Base-by-base conservation (phyloP, 257 asterid species). In the Solanum etuberosum region DNA sequence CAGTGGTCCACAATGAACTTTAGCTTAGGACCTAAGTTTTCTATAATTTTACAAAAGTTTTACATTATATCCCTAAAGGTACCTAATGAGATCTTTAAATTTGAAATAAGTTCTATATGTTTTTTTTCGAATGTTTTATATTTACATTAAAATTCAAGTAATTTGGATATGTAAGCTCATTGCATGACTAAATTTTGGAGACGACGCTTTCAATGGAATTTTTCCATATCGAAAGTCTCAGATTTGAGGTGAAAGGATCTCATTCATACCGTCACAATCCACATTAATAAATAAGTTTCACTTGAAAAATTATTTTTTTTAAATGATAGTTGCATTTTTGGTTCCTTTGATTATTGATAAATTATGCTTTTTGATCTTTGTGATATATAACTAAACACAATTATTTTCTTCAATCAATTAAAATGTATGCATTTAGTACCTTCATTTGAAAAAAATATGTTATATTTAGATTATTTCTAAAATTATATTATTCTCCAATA, bases 1-100 rank as follows among this genome's bases (percentile, higher is more conserved):
- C n/a, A 18, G 63, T 54, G n/a, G n/a, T 27, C 84, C 84, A 80
- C 63, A 48, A 29, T 80, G 68, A 80, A 54, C 42, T 48, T 46
- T 48, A 48, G 54, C 43, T 48, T 80, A 46, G 68, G 85, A 80
- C 11, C 85, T 29, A 80, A 80, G 85, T 5, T 48, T 29, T 37
- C 42, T 27, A 78, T 9, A 27, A 4, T 25, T 15, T 40, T 77
- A 40, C 51, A 38, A 25, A 27, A 40, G 8, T n/a, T 12, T 77
- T 40, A 25, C 23, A 76, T 6, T 37, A 31, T 38, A 76, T 38
- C 20, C 35, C 21, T 23, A 40, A 76, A 23, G 57, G 6, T 7
- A 37, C 59, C 34, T 23, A 74, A 74, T 43, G 27, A 80, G 25
- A 78, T 27, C 63, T 78, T 42, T 84, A 43, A 71, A 12, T 35